Evolutionary conservation across 257 asterid species (phyloP), one percentile per base, ranked within the genome.

Genomic region (Nicotiana tabacum): DNA sequence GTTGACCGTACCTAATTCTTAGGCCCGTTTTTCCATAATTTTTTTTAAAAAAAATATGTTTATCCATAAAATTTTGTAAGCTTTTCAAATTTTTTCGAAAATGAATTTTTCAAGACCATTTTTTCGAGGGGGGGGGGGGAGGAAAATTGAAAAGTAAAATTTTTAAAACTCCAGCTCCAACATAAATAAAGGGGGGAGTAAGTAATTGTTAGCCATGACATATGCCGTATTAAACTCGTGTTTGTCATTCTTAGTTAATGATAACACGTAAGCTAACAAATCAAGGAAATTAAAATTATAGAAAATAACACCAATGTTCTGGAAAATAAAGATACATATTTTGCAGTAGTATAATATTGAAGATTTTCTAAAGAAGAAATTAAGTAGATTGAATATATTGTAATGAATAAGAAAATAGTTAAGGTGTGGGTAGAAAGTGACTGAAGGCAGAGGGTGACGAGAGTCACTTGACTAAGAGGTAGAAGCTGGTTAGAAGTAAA

Each of bases 401-500:
- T 1, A 70, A 70, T 7, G 4, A 70, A 33, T 3, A 70, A 70
- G 55, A 39, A 70, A 70, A 17, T 35, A 70, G 55, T 12, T 70
- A 33, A 33, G 57, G 30, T 70, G 30, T 70, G 21, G 24, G 1
- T 58, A 4, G 64, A 58, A 77, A 51, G 35, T 39, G 61, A 65
- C 70, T 55, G 66, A 84, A 83, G 83, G 61, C 82, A 35, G 53
- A 57, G 64, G 86, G 27, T 60, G 60, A 29, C 66, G 55, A 66
- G 58, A 51, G 60, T 33, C 67, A 83, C 33, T 56, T 81, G 69
- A 80, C 78, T 43, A 51, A 61, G 64, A 76, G 88, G 68, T 43
- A 70, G 83, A 83, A 84, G 67, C 86, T 48, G 74, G 89, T 87
- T 83, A 82, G 89, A 86, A 89, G 85, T 82, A 87, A 89, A 91